Conservation (phyloP, 2,329 filamentous ascomycete genomes). For the Fusarium papillatum region DNA sequence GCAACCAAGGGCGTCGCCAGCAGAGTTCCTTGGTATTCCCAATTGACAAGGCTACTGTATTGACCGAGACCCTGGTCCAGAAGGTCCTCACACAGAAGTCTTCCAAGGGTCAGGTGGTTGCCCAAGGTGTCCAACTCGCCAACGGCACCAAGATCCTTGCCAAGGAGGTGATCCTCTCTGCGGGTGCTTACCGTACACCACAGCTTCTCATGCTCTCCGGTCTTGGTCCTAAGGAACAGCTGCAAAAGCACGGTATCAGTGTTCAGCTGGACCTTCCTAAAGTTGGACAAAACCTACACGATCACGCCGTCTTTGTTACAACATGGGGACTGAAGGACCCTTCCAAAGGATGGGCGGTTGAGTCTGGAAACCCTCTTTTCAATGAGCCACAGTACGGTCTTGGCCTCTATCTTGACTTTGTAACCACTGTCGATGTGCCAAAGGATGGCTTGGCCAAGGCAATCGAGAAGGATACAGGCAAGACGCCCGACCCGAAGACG, state of each 20-base stretch:
- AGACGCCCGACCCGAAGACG: not conserved
- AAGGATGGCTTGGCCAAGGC: not conserved
- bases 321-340: not conserved
- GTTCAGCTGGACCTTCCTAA: not conserved
- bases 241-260: slow-evolving; percentile 14
- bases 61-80: slow-evolving; percentile 41
- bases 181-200: slow-evolving; percentile 52
- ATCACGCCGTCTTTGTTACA: not conserved
- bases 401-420: not conserved
- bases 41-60: slow-evolving; percentile 39
- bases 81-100: slow-evolving; percentile 30
- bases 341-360: not conserved
- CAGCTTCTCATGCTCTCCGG: slow-evolving; percentile 54
- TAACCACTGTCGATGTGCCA: not conserved
- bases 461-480: not conserved
- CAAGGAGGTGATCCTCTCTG: slow-evolving; percentile 52
- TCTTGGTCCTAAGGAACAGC: slow-evolving; percentile 47
- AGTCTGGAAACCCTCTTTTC: slow-evolving; percentile 1
- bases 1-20: slow-evolving; percentile 34
- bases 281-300: not conserved
- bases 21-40: slow-evolving; percentile 38
- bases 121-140: slow-evolving; percentile 5
- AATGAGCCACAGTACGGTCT: not conserved
- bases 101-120: not conserved
- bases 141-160: slow-evolving; percentile 39